These are phyloP conservation scores for Trametes pubescens DNA, from an alignment of 1,284 basidiomycete genomes.

Conservation along the genomic window DNA sequence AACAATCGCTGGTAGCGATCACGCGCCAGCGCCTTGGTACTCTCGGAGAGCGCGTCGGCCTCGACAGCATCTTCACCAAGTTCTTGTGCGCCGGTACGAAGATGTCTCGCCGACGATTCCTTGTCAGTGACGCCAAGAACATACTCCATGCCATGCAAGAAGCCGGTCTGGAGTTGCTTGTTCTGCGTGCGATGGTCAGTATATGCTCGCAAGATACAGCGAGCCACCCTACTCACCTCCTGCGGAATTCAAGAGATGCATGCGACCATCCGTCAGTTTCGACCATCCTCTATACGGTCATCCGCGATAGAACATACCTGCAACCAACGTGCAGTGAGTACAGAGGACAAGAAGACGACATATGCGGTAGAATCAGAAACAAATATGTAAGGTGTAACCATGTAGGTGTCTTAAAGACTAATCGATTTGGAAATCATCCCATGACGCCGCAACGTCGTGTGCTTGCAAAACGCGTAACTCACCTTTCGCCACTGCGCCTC, in stretches of 20 bases:
- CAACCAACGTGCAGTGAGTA: slow-evolving; percentile 35
- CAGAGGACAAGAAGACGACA: slow-evolving; percentile 30
- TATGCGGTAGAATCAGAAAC: slow-evolving; percentile 50
- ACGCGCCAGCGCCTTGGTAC: slow-evolving; percentile 62
- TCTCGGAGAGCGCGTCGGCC: slow-evolving; percentile 66
- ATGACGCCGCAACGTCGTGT: slow-evolving; percentile 28
- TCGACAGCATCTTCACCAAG: slow-evolving; percentile 53
- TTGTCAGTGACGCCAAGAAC: slow-evolving; percentile 58
- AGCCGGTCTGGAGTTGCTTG: slow-evolving; percentile 71
- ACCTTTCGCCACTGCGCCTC: slow-evolving; percentile 78
- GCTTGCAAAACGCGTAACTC: slow-evolving; percentile 43
- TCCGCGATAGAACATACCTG: slow-evolving; percentile 28
- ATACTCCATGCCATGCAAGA: slow-evolving; percentile 72
- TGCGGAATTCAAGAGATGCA: slow-evolving; percentile 29
- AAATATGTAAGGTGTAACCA: slow-evolving; percentile 67
- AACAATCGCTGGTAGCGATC: slow-evolving; percentile 74
- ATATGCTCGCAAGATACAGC: slow-evolving; percentile 1
- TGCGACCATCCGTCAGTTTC: slow-evolving; percentile 16
- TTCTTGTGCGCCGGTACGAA: slow-evolving; percentile 30
- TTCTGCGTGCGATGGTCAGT: slow-evolving; percentile 49
- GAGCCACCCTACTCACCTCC: slow-evolving; percentile 40
- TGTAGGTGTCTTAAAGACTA: slow-evolving; percentile 84
- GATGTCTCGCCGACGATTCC: background rate
- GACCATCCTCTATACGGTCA: background rate
- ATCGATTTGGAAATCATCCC: slow-evolving; percentile 79